Evolutionary conservation across 1,284 basidiomycete genomes (phyloP).

Genomic region (Sanghuangporus baumii): DNA sequence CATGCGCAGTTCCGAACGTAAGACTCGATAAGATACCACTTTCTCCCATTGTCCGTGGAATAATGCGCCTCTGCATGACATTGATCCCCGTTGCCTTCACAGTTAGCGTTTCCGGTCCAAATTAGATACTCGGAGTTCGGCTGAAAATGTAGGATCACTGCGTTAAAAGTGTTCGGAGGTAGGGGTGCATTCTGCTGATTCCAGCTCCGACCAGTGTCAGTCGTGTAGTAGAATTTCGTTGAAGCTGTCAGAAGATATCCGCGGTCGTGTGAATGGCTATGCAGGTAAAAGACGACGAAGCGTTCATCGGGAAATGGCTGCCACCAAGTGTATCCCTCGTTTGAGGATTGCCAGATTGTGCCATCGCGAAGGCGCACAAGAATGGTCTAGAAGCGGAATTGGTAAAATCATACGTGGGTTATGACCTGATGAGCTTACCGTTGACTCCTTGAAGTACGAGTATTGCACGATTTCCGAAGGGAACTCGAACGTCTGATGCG

Average conservation of each 20-base stretch:
- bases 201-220: constrained; percentile 79
- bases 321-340: constrained; percentile 92
- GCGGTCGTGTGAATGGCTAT: constrained; percentile 72
- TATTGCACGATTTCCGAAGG: constrained; percentile 66
- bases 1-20: constrained; percentile 94
- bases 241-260: constrained; percentile 85
- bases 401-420: neutral
- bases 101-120: constrained; percentile 80
- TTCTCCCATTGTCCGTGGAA: constrained; percentile 70
- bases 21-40: constrained; percentile 74
- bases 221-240: constrained; percentile 72
- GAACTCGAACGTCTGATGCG: constrained; percentile 75
- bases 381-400: constrained; percentile 58
- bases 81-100: constrained; percentile 36
- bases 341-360: constrained; percentile 87
- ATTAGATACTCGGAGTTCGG: constrained; percentile 83
- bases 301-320: constrained; percentile 54
- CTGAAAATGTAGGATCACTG: constrained; percentile 83
- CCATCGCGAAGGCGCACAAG: constrained; percentile 77
- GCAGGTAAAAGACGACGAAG: constrained; percentile 85
- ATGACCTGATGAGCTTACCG: constrained; percentile 33
- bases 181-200: constrained; percentile 51
- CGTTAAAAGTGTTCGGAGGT: constrained; percentile 76
- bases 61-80: constrained; percentile 77
- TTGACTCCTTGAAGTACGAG: constrained; percentile 78